Percentiles rank a stretch among this genome's conserved stretches.
Conservation (phyloP, 2,329 filamentous ascomycete genomes). For the Xylariaceae sp. region DNA sequence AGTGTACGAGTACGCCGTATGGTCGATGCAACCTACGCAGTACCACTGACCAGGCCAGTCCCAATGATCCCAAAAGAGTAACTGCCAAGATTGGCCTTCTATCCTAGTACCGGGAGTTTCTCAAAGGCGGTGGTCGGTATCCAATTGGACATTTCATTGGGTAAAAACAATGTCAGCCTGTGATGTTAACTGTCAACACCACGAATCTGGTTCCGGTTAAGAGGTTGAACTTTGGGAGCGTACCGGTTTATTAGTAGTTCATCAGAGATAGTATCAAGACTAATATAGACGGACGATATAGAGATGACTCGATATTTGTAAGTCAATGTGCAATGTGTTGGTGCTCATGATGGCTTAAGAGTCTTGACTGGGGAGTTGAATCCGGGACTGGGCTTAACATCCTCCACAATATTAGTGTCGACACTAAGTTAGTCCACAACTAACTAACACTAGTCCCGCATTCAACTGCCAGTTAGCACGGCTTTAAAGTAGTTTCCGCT, state of each 20-base stretch:
- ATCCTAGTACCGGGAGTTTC: neutral
- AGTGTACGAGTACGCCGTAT: too few species aligned
- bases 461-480: too few species aligned
- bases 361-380: too few species aligned
- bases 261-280: neutral
- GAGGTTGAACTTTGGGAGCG: neutral
- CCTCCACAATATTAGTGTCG: too few species aligned
- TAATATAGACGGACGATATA: neutral
- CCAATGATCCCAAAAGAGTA: neutral
- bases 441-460: too few species aligned
- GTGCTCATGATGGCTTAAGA: too few species aligned
- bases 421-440: too few species aligned
- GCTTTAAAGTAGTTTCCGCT: neutral
- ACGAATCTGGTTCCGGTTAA: neutral
- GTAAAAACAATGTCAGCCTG: neutral
- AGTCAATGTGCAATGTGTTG: too few species aligned
- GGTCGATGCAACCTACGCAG: too few species aligned
- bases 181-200: neutral
- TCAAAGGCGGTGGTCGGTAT: neutral
- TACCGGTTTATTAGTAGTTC: neutral
- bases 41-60: neutral
- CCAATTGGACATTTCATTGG: neutral
- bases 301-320: too few species aligned
- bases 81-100: neutral
- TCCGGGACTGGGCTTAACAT: too few species aligned